Conservation (phyloP, 2,329 filamentous ascomycete species). For the Colletotrichum salicis region DNA sequence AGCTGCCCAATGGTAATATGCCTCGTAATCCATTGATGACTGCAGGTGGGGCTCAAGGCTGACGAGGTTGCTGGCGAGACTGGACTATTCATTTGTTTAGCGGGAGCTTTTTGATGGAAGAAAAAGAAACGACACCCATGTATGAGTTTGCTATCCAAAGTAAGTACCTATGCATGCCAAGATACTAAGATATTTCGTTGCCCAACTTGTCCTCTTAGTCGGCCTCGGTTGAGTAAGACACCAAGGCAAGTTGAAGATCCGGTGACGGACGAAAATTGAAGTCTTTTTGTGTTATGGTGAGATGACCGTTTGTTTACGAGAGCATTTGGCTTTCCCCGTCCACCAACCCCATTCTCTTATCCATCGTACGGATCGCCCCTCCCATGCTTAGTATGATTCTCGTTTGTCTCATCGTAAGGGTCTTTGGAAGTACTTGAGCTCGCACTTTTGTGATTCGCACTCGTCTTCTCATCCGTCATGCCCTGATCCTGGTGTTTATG, state of each 20-base stretch:
- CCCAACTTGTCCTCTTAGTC: neutral
- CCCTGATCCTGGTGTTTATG: neutral
- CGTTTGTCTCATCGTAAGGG: neutral
- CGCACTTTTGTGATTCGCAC: neutral
- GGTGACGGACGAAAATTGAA: too few relatives aligned
- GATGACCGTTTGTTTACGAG: neutral
- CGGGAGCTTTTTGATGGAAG: neutral
- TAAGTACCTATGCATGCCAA: neutral
- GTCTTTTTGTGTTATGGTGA: neutral
- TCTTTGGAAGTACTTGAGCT: neutral
- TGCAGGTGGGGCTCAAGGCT: neutral
- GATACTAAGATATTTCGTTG: neutral
- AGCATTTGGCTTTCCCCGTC: neutral
- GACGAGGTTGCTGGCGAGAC: neutral
- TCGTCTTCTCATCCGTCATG: too few relatives aligned
- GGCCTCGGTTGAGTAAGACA: neutral
- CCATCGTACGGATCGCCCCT: neutral
- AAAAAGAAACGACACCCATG: neutral
- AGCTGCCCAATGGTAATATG: neutral
- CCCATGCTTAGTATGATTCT: neutral
- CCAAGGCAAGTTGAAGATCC: neutral
- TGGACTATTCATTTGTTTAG: neutral
- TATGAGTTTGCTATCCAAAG: neutral
- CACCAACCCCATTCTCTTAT: neutral
- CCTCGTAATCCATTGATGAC: neutral